Evolutionary conservation across 768 basidiomycete species (phyloP), one percentile per base, ranked within the genome.

Genomic region (Candolleomyces eurysporus): DNA sequence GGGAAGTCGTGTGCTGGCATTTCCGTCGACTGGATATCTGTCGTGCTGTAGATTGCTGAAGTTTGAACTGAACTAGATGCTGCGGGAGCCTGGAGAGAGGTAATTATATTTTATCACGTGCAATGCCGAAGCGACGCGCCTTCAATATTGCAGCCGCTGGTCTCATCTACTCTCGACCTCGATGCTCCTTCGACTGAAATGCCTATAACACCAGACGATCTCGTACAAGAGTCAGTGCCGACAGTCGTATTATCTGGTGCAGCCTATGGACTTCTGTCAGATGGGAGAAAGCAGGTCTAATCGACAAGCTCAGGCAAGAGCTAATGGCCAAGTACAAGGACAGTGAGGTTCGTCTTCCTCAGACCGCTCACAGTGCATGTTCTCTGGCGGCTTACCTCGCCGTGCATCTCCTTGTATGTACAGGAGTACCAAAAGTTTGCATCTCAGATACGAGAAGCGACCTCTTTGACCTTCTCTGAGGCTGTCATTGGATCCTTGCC

Each of bases 1-100:
- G 90, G 90, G 67, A 93, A 92, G 4, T 74, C 70, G 52, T 70
- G 63, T 63, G 75, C 48, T 80, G 83, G 82, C 63, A 63, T 61
- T 30, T 30, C 26, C 36, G 36, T 36, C 36, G 36, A 36, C 6
- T 36, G 36, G 11, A 36, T 11, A 21, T 48, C 7, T 49, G 26
- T 26, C 26, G 26, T 26, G 26, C 26, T 26, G 26, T 26, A 26
- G 26, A 26, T 26, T 26, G 26, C 26, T 9, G 31, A 19, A 59
- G 14, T 64, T 59, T 40, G 32, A 30, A 39, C 39, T 61, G 45
- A n/a, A n/a, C n/a, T 61, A 59, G 55, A 66, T 66, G 50, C 58
- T 64, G 19, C 46, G 32, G 21, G 31, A 42, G 16, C 19, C 16
- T 7, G 45, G 17, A 46, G 8, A 21, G 19, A 17, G 14, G 45